Evolutionary conservation across 1,284 basidiomycete genomes (phyloP), one percentile per base, ranked within the genome.

Genomic region (Marasmius tenuissimus): DNA sequence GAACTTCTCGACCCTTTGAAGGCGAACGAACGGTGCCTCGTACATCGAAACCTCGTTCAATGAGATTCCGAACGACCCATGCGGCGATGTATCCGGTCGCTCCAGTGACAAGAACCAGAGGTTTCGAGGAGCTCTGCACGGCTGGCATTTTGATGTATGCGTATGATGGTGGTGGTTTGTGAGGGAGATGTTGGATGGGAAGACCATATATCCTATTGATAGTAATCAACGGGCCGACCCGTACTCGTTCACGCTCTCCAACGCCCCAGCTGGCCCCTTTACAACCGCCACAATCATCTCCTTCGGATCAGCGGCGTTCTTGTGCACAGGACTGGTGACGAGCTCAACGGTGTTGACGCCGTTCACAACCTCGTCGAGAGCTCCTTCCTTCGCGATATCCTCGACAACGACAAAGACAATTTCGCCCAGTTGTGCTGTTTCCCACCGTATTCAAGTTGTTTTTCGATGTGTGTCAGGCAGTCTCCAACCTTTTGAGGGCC

Each of bases 271-370:
- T 1, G 87, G 89, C 0, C 89, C 89, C n/a, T 83, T 73, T 8
- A 89, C 76, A 9, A 88, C 89, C 1, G 89, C 87, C 3, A 72
- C 71, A 68, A 89, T 81, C 18, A 88, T 70, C 57, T 85, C 84
- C 75, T 62, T 49, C 2, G 66, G 65, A 53, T 68, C 51, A 20
- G 63, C 63, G 4, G 60, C 61, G 18, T 62, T 58, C 45, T 61
- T 63, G 55, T 67, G 62, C 47, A 71, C 61, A 0, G 72, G 72
- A 34, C 71, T 68, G 1, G 73, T 73, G 11, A 65, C 68, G 63
- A 75, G 75, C 4, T 66, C 60, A 40, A 75, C 65, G 6, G 53
- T 71, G 48, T 73, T 70, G 12, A 75, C 70, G 9, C 66, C 70
- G 27, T 69, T 70, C 55, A 75, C 71, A 2, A 67, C 72, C 16